Conservation (phyloP, 164 flowering plant genomes). For the Platanus orientalis region DNA sequence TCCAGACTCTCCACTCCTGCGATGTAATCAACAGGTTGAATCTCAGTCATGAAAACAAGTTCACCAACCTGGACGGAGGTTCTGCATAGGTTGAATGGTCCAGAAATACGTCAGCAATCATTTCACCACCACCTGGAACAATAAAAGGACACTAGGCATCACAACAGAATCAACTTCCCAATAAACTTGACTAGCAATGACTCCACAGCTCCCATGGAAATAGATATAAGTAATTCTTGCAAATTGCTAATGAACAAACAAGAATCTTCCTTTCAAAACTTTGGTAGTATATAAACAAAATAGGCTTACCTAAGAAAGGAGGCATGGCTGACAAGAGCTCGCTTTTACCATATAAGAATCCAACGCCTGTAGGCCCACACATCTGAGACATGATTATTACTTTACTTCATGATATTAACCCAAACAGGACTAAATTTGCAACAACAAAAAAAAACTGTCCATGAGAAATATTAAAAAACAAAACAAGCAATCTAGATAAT, state of each 20-base stretch:
- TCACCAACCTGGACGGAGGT: slow-evolving; percentile 91
- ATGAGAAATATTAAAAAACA: background rate
- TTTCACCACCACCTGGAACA: slow-evolving; percentile 90
- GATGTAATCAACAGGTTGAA: background rate
- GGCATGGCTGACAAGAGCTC: slow-evolving; percentile 70
- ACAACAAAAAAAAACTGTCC: background rate
- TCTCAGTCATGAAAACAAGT: slow-evolving; percentile 1
- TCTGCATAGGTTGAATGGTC: slow-evolving; percentile 96
- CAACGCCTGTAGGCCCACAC: slow-evolving; percentile 99
- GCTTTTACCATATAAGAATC: slow-evolving; percentile 88
- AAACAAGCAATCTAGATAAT: slow-evolving; percentile 7
- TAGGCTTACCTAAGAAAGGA: slow-evolving; percentile 75
- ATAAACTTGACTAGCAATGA: slow-evolving; percentile 2
- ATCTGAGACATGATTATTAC: slow-evolving; percentile 87
- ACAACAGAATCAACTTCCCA: background rate
- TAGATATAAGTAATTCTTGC: background rate
- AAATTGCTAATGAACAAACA: background rate
- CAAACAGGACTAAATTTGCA: background rate
- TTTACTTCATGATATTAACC: slow-evolving; percentile 21
- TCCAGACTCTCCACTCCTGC: background rate
- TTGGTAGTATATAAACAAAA: background rate
- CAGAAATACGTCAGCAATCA: slow-evolving; percentile 89
- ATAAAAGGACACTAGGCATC: background rate
- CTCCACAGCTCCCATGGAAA: background rate
- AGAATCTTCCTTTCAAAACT: background rate